A percentile compares a stretch with the other conserved stretches of the same genome.
phyloP scores from a whole-genome alignment of 106 monocot species.

The Agapanthus africanus region DNA sequence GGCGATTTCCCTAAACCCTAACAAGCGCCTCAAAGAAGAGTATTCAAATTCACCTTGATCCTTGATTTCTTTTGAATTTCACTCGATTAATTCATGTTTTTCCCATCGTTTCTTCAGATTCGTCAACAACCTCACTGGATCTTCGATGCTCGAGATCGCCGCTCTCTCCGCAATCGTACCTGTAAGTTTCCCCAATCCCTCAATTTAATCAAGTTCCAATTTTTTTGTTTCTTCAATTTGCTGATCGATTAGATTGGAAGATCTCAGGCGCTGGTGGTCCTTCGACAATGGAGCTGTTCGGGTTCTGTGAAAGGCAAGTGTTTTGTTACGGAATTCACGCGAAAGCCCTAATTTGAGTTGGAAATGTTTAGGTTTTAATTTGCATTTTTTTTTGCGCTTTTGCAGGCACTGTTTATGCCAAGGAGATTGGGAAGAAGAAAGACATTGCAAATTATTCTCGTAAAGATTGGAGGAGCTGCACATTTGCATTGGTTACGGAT shows the following conservation, averaged over 20 bases:
- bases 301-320: background rate
- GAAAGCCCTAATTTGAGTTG: background rate
- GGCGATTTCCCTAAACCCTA: conserved; percentile 30
- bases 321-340: background rate
- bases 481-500: conserved; percentile 39
- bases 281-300: conserved; percentile 5
- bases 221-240: background rate
- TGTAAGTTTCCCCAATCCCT: conserved; percentile 10
- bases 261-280: conserved; percentile 9
- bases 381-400: background rate
- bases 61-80: background rate
- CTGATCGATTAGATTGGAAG: background rate
- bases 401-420: conserved; percentile 19
- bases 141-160: conserved; percentile 85
- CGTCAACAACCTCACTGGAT: conserved; percentile 87
- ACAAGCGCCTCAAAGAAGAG: conserved; percentile 65
- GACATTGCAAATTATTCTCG: conserved; percentile 11
- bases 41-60: conserved; percentile 11
- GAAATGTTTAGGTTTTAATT: too few relatives aligned
- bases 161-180: conserved; percentile 77
- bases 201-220: too few relatives aligned
- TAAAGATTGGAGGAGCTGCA: conserved; percentile 32
- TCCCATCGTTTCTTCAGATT: too few relatives aligned
- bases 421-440: conserved; percentile 18
- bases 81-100: too few relatives aligned